Base-by-base conservation (phyloP, 352 stramenopile genomes). In the Pythium monospermum region DNA sequence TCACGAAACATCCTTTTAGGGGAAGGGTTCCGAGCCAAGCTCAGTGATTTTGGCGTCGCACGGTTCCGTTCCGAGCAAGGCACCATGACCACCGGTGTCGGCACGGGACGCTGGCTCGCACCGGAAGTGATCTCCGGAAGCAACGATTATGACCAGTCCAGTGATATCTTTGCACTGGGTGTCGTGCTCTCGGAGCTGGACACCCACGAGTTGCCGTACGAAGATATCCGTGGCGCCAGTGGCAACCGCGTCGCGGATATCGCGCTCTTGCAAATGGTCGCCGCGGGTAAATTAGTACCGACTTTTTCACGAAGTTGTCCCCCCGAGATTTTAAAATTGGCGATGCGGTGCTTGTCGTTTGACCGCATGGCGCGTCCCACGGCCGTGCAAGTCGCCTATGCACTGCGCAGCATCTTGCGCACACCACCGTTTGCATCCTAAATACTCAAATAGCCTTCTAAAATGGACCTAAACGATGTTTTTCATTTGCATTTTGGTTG, bases 191-290 rank as follows among this genome's bases (percentile, higher is more conserved):
- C 64, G 8, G 70, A 80, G 53, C 37, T 80, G 25, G 67, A 75
- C 49, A 76, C 66, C 2, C 69, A 79, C 43, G 43, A 63, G 25
- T 42, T 74, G 16, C 69, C 69, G 28, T 79, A 74, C 39, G 54
- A 61, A 37, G 53, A 70, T 28, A 49, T 65, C 40, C 51, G 60
- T 36, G 53, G 59, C 0, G 38, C 47, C 0, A 57, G 32, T 15
- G 50, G 55, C 38, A 76, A 74, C 38, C 56, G 44, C 30, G 43
- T 80, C 21, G 53, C 56, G 3, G 64, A 74, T 27, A 58, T 75
- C 7, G 66, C 67, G 0, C 41, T 80, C n/a, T 48, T 80, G 30
- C 65, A 71, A 33, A 72, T 75, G 53, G 67, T 80, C 16, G 64
- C 68, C 1, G 41, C 38, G 2, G 70, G 70, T 0, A 64, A 58